Percentiles rank a stretch among this genome's conserved stretches.
phyloP scores from a whole-genome alignment of 352 stramenopile species.

The Globisporangium sylvaticum region DNA sequence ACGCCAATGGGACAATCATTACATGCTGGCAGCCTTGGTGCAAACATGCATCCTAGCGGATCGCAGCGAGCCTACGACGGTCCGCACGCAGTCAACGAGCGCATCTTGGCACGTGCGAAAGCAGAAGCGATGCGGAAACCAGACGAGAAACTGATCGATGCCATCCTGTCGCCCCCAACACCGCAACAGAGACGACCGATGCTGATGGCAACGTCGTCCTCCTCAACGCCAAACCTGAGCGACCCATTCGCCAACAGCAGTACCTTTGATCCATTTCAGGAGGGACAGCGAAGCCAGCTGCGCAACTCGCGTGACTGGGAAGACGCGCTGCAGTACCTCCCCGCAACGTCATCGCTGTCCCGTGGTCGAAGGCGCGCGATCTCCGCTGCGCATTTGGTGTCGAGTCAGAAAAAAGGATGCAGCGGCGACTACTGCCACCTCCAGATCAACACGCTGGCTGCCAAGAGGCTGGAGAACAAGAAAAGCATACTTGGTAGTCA shows the following conservation, averaged over 20 bases:
- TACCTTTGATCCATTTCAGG: constrained; percentile 35
- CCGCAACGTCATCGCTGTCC: constrained; percentile 48
- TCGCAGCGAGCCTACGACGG: constrained; percentile 34
- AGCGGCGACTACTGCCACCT: constrained; percentile 66
- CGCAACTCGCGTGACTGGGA: constrained; percentile 42
- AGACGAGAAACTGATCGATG: constrained; percentile 62
- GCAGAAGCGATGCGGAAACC: constrained; percentile 42
- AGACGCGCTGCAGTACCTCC: constrained; percentile 51
- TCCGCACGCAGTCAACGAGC: constrained; percentile 54
- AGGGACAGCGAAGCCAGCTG: constrained; percentile 28
- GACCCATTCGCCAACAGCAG: background rate
- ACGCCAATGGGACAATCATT: background rate
- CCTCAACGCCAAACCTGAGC: constrained; percentile 24
- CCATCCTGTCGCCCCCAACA: constrained; percentile 62
- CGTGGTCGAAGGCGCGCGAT: constrained; percentile 43
- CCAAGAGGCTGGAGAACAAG: constrained; percentile 37
- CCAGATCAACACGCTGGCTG: constrained; percentile 32
- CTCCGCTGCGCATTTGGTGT: constrained; percentile 62
- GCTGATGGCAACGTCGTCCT: constrained; percentile 29
- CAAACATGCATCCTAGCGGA: background rate
- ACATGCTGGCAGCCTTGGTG: background rate
- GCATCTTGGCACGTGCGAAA: constrained; percentile 53
- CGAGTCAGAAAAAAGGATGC: constrained; percentile 71
- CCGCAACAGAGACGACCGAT: constrained; percentile 27
- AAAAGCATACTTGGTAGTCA: constrained; percentile 15